Base-by-base conservation (phyloP, 768 basidiomycete genomes). In the Suillus subluteus region DNA sequence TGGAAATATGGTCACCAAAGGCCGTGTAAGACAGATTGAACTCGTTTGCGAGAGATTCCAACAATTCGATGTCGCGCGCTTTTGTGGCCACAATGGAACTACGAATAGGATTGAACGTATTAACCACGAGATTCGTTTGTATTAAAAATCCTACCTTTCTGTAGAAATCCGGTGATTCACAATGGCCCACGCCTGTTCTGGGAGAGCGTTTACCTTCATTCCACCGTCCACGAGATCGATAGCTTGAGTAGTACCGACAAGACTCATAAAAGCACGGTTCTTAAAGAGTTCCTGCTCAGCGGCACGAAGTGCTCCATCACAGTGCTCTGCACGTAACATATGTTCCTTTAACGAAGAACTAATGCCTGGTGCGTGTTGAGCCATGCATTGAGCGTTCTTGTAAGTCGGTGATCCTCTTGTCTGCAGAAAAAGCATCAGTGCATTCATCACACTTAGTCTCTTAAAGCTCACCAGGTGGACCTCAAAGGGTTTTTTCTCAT, bases 141-240 rank as follows among this genome's bases (percentile, higher is more conserved):
- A 54, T 16, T 15, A 9, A 38, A 46, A 59, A 7, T 62, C 82
- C 41, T 37, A 83, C 88, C 87, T 89, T 59, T 83, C 80, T 8
- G 85, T 84, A 6, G 88, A 82, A 62, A 93, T 86, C 6, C 91
- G 88, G 71, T 91, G 90, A 72, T 94, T 91, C 37, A 93, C 83
- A 30, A 92, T 75, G 1, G 88, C 90, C 74, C 80, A 87, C 1
- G 86, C 89, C 64, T 79, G 82, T 76, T 95, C 93, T 1, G 94
- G 94, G 30, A 96, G 83, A 35, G 92, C 92, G 71, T 95, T 95
- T 35, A 83, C 82, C 76, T 94, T 93, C 37, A 89, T 85, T 13
- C 88, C 89, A 26, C 87, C 88, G n/a, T 81, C 78, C 43, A 88
- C 83, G 15, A 95, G 73, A 71, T 94, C 92, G 54, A 90, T 84